These are phyloP conservation scores for Schizopora paradoxa DNA, from an alignment of 1,284 basidiomycete genomes.

Conservation along the genomic window DNA sequence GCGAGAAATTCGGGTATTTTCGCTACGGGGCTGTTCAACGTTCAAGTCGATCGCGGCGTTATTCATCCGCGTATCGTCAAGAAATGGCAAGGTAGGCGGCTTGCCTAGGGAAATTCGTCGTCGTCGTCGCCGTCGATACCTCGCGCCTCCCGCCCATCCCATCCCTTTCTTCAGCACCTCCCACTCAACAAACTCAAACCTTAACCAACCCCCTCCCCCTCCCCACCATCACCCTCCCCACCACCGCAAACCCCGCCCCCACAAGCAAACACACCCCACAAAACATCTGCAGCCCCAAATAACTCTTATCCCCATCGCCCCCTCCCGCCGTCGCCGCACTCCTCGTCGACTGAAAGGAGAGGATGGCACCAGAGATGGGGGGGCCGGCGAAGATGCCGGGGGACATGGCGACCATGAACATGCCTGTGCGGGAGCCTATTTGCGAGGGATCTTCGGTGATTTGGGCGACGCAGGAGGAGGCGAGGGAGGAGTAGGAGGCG, in stretches of 20 bases:
- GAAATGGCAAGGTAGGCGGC: no score
- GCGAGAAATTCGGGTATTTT: no score
- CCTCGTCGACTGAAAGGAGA: conserved; percentile 8
- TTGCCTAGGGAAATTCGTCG: no score
- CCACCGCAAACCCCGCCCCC: conserved; percentile 12
- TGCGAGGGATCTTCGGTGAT: conserved; percentile 15
- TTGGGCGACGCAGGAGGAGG: conserved; percentile 17
- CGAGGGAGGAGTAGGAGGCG: conserved; percentile 17
- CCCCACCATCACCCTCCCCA: conserved; percentile 7
- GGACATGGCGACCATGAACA: conserved; percentile 18
- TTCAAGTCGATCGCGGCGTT: no score
- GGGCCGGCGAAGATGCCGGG: conserved; percentile 17
- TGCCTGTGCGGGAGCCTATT: conserved; percentile 17
- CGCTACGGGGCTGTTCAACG: no score
- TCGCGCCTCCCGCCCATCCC: neutral
- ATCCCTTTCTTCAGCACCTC: neutral
- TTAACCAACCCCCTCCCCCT: neutral
- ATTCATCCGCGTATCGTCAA: no score
- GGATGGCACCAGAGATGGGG: conserved; percentile 16
- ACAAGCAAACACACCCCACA: conserved; percentile 9
- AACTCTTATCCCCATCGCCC: conserved; percentile 10
- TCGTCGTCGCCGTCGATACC: neutral
- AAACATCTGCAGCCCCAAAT: conserved; percentile 16
- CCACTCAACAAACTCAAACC: neutral
- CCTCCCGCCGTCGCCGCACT: conserved; percentile 2